phyloP scores from a whole-genome alignment of 257 asterid species.

The Nicotiana obtusifolia region DNA sequence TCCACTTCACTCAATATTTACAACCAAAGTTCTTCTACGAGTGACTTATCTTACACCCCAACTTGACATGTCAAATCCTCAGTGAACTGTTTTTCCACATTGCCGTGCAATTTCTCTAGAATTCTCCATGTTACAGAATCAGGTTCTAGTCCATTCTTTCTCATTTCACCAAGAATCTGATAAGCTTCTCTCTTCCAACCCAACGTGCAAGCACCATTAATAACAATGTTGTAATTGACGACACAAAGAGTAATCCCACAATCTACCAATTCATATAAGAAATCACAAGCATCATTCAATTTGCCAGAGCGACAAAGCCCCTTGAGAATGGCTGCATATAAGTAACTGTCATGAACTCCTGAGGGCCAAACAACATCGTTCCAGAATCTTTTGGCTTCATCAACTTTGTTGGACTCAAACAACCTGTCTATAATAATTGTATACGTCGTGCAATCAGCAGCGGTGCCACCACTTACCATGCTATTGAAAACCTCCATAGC shows the following conservation, averaged over 20 bases:
- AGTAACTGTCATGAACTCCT: constrained; percentile 58
- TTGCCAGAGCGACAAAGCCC: constrained; percentile 57
- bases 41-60: not conserved
- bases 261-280: constrained; percentile 69
- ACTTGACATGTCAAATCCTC: not conserved
- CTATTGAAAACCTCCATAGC: constrained; percentile 51
- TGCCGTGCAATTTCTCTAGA: constrained; percentile 55
- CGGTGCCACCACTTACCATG: constrained; percentile 37
- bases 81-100: not conserved
- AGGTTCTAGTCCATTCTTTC: constrained; percentile 57
- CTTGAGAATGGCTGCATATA: constrained; percentile 64
- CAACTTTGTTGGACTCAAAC: constrained; percentile 31
- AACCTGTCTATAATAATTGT: constrained; percentile 60
- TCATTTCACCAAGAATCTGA: constrained; percentile 78
- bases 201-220: constrained; percentile 51
- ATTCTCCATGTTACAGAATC: constrained; percentile 90
- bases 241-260: constrained; percentile 51
- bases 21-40: not conserved
- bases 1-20: not conserved
- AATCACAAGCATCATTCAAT: constrained; percentile 60
- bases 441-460: constrained; percentile 59
- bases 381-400: constrained; percentile 77
- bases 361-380: constrained; percentile 60
- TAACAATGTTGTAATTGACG: constrained; percentile 70
- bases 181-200: constrained; percentile 79